phyloP scores from a whole-genome alignment of 352 stramenopile genomes.

The Globisporangium iwayamae region DNA sequence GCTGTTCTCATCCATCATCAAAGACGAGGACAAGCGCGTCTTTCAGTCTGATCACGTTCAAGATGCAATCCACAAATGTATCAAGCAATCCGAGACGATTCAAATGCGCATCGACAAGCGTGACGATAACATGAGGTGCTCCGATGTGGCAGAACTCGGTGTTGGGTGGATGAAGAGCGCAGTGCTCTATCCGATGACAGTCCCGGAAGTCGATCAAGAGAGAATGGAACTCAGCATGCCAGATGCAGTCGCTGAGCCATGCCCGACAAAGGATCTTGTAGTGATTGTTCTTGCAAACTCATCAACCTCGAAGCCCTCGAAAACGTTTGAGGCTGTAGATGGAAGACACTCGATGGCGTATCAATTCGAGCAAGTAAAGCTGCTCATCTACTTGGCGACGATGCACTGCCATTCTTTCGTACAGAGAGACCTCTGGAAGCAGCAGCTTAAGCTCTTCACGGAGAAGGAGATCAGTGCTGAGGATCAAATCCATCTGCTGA shows the following conservation, averaged over 20 bases:
- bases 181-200: background rate
- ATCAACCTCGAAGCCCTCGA: background rate
- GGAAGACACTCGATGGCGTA: background rate
- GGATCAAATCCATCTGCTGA: background rate
- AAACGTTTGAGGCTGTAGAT: background rate
- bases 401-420: constrained; percentile 4
- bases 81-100: background rate
- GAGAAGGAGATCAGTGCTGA: constrained; percentile 5
- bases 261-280: background rate
- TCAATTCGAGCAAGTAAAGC: constrained; percentile 5
- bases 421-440: constrained; percentile 4
- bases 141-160: background rate
- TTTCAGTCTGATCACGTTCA: constrained; percentile 3
- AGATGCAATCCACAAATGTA: constrained; percentile 5
- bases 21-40: background rate
- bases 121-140: background rate
- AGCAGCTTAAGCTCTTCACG: background rate
- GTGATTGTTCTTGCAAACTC: background rate
- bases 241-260: background rate
- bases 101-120: background rate
- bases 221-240: background rate
- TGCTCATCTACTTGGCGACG: constrained; percentile 3
- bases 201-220: background rate
- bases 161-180: background rate
- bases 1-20: constrained; percentile 6